Conservation (phyloP, 352 stramenopile species). For the Aphanomyces astaci region DNA sequence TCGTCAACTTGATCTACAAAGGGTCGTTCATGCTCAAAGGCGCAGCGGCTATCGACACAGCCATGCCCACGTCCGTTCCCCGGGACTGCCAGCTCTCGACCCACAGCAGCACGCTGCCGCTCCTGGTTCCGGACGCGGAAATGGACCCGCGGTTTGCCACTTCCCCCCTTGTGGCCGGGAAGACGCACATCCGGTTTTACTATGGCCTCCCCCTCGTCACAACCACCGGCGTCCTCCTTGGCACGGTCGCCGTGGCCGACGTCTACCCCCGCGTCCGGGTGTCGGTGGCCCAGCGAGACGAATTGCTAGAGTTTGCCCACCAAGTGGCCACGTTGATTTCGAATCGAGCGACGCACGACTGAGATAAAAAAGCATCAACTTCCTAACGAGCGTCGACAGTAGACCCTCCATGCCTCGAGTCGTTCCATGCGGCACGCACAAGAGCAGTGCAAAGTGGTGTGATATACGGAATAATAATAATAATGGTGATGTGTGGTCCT, state of each 20-base stretch:
- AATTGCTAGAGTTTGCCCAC: conserved; percentile 16
- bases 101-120: conserved; percentile 16
- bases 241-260: conserved; percentile 20
- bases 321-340: not conserved
- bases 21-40: conserved; percentile 21
- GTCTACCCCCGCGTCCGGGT: conserved; percentile 13
- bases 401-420: too few relatives aligned
- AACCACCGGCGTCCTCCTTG: conserved; percentile 10
- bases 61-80: not conserved
- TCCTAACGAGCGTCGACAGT: too few relatives aligned
- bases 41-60: not conserved
- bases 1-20: conserved; percentile 22
- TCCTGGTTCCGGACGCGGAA: conserved; percentile 19
- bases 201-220: conserved; percentile 22
- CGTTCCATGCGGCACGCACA: too few relatives aligned
- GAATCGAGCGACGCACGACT: too few relatives aligned
- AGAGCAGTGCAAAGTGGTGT: too few relatives aligned
- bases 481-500: too few relatives aligned
- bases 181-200: conserved; percentile 21
- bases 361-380: too few relatives aligned
- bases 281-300: conserved; percentile 1
- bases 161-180: conserved; percentile 10
- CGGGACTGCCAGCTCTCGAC: conserved; percentile 15
- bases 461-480: too few relatives aligned
- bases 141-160: conserved; percentile 13